Evolutionary conservation across 495 filamentous ascomycete species (phyloP), one percentile per base, ranked within the genome.

Genomic region (Halenospora varia): DNA sequence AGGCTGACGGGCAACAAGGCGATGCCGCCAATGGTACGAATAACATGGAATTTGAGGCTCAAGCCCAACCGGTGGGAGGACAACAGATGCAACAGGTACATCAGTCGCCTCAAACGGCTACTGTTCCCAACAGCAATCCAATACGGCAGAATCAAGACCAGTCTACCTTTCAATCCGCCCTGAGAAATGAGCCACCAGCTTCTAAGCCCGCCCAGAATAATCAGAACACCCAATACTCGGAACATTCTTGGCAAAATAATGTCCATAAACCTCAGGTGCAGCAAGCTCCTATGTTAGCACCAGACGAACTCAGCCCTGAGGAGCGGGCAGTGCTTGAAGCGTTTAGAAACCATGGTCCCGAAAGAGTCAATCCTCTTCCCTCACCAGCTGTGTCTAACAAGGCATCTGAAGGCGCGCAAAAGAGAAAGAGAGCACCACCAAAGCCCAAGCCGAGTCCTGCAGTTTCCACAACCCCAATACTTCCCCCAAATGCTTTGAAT

Each of bases 301-400:
- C 55, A 42, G 63, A 66, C 39, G 62, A 61, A 19, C 56, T 68
- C 4, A 61, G 58, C 35, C 58, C 62, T 17, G 65, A 68, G 52
- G 65, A 68, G 29, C 56, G 56, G 18, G 65, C 65, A 22, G 62
- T 68, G 17, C 56, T 68, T 6, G 62, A 68, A 47, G 65, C 65
- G 48, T 67, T 67, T 26, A 62, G 65, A 58, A 26, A 55, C 44
- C 41, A 59, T 20, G 46, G 49, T 10, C 10, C 59, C 25, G 55
- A 60, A 10, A 50, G 41, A 17, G 10, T 58, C 29, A 63, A 59
- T 25, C 39, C 54, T 26, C 18, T 60, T 2, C 46, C 64, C 40
- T 52, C 54, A 2, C 50, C 53, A 42, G 42, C 44, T 13, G 57
- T 56, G 10, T 24, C 53, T 23, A 25, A 23, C 0, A 60, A 62